Conservation (phyloP, 1,139 yeast genomes). For the Yarrowia galli region DNA sequence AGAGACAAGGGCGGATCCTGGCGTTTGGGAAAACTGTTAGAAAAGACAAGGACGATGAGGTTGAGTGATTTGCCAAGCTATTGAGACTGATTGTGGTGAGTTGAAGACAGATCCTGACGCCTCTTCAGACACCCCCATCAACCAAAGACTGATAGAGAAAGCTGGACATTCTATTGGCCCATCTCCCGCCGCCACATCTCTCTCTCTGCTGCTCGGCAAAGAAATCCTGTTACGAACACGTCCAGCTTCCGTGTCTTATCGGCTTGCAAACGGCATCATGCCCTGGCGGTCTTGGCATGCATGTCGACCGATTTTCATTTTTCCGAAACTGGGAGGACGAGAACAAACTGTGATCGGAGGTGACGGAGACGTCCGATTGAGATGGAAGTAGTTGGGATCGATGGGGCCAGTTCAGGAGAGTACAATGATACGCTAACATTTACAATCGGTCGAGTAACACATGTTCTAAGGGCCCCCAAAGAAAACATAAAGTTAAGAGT, state of each 20-base stretch:
- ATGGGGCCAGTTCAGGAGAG: no score
- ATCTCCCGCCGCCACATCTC: no score
- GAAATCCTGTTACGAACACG: background rate
- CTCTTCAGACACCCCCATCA: no score
- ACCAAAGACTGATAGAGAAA: no score
- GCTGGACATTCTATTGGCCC: no score
- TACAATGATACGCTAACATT: background rate
- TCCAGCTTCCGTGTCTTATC: slow-evolving; percentile 15
- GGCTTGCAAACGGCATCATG: slow-evolving; percentile 30
- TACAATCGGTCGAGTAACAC: background rate
- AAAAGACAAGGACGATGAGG: no score
- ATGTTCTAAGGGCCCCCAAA: background rate
- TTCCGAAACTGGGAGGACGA: background rate
- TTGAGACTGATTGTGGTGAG: no score
- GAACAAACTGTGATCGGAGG: background rate
- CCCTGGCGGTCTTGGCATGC: slow-evolving; percentile 29
- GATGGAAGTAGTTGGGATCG: background rate
- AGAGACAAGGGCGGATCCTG: background rate
- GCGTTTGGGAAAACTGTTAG: no score
- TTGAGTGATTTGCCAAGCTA: no score
- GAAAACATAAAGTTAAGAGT: background rate
- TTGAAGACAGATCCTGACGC: no score
- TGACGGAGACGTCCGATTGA: background rate
- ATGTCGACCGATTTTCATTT: background rate
- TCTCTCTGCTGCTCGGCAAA: slow-evolving; percentile 23